A percentile compares a stretch with the other conserved stretches of the same genome.
Evolutionary conservation across 225 moss, liverwort and hornwort genomes (phyloP).

Genomic region (Sphagnum tenellum): DNA sequence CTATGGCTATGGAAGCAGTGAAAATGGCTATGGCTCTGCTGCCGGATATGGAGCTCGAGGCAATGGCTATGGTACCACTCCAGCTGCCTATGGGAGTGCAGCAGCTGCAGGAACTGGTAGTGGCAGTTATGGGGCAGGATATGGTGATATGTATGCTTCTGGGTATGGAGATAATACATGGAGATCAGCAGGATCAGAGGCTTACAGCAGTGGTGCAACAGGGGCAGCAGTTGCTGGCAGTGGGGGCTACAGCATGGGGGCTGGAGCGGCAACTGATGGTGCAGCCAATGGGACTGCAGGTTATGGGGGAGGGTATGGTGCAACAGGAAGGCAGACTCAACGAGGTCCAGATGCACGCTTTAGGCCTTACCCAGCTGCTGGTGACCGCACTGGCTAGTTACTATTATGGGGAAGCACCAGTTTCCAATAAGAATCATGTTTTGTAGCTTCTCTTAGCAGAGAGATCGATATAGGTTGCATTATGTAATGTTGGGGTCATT

Average conservation of each 20-base stretch:
- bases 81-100: slow-evolving; percentile 59
- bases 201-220: slow-evolving; percentile 57
- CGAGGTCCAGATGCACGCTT: slow-evolving; percentile 98
- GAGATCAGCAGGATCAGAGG: slow-evolving; percentile 74
- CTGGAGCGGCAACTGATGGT: slow-evolving; percentile 41
- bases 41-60: slow-evolving; percentile 80
- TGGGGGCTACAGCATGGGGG: slow-evolving; percentile 65
- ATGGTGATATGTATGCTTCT: slow-evolving; percentile 58
- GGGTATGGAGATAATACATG: slow-evolving; percentile 89
- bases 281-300: slow-evolving; percentile 75
- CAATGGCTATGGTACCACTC: slow-evolving; percentile 61
- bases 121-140: slow-evolving; percentile 41
- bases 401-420: too few species aligned
- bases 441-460: too few species aligned
- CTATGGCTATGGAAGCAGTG: slow-evolving; percentile 82
- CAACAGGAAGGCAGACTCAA: slow-evolving; percentile 96
- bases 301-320: slow-evolving; percentile 95
- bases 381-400: slow-evolving; percentile 95
- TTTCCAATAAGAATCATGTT: too few species aligned
- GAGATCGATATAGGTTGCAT: too few species aligned
- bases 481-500: too few species aligned
- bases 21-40: slow-evolving; percentile 69
- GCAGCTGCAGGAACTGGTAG: slow-evolving; percentile 64
- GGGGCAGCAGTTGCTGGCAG: slow-evolving; percentile 65
- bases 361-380: slow-evolving; percentile 99